Evolutionary conservation across 2,329 filamentous ascomycete genomes (phyloP).

Genomic region (Alternaria gaisen): DNA sequence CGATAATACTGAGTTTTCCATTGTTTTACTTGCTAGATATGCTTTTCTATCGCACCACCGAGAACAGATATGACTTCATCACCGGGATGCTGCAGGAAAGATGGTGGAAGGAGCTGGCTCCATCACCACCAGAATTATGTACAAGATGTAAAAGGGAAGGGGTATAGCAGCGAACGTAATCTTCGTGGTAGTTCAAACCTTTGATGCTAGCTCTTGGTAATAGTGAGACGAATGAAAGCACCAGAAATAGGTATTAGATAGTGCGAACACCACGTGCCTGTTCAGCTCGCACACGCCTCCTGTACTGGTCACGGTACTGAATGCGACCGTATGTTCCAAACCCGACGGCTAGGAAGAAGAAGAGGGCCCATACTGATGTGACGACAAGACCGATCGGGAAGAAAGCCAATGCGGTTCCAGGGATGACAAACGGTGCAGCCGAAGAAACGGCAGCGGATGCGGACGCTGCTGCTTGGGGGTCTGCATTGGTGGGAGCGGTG

Average conservation of each 20-base stretch:
- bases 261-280: conserved; percentile 43
- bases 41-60: conserved; percentile 1
- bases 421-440: conserved; percentile 69
- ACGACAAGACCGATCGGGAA: conserved; percentile 76
- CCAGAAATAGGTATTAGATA: conserved; percentile 35
- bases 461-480: conserved; percentile 54
- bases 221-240: background rate
- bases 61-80: conserved; percentile 2
- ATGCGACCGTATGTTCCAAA: conserved; percentile 73
- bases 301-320: conserved; percentile 71
- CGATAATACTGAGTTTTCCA: conserved; percentile 4
- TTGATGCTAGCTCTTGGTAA: conserved; percentile 7
- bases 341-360: conserved; percentile 64
- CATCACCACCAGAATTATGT: conserved; percentile 26
- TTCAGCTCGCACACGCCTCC: conserved; percentile 59
- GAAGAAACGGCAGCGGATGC: conserved; percentile 53
- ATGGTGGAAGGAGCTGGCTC: conserved; percentile 6
- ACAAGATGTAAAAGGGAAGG: conserved; percentile 29
- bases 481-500: conserved; percentile 55
- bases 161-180: conserved; percentile 30
- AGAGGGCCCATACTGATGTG: conserved; percentile 67
- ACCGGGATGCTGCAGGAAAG: conserved; percentile 5
- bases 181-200: conserved; percentile 15
- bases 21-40: conserved; percentile 8
- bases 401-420: conserved; percentile 72